Conservation (phyloP, 2,329 filamentous ascomycete species). For the Aspergillus ochraceoroseus region DNA sequence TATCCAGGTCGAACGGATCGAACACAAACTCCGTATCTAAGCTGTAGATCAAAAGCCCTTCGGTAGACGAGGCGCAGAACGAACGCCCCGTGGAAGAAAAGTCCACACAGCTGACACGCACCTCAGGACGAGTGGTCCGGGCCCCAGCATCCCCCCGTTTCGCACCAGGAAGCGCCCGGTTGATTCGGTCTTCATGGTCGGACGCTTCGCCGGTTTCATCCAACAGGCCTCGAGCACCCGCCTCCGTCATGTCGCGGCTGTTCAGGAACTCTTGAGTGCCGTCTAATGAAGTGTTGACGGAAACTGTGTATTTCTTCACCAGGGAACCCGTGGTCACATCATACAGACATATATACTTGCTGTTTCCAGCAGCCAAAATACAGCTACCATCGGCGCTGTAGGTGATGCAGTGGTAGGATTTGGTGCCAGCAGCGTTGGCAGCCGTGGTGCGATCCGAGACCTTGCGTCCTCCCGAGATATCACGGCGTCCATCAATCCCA, state of each 20-base stretch:
- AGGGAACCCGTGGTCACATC: slow-evolving; percentile 89
- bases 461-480: slow-evolving; percentile 88
- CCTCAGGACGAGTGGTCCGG: slow-evolving; percentile 70
- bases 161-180: slow-evolving; percentile 74
- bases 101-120: slow-evolving; percentile 75
- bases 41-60: slow-evolving; percentile 89
- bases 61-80: slow-evolving; percentile 92
- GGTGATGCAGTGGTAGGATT: slow-evolving; percentile 78
- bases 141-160: slow-evolving; percentile 81
- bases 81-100: slow-evolving; percentile 85
- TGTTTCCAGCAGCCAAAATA: slow-evolving; percentile 85
- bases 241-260: slow-evolving; percentile 85
- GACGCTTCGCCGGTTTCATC: slow-evolving; percentile 85
- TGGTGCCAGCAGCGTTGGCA: slow-evolving; percentile 83
- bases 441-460: slow-evolving; percentile 82
- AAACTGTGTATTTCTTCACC: slow-evolving; percentile 92
- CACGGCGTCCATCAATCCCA: slow-evolving; percentile 81
- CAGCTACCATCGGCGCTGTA: slow-evolving; percentile 93
- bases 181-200: slow-evolving; percentile 78
- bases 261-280: slow-evolving; percentile 97
- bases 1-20: slow-evolving; percentile 92
- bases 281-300: slow-evolving; percentile 88
- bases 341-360: slow-evolving; percentile 97
- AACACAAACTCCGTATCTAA: slow-evolving; percentile 80
- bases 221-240: slow-evolving; percentile 75